Evolutionary conservation across 2,329 filamentous ascomycete genomes (phyloP).

Genomic region (Aspergillus bombycis): DNA sequence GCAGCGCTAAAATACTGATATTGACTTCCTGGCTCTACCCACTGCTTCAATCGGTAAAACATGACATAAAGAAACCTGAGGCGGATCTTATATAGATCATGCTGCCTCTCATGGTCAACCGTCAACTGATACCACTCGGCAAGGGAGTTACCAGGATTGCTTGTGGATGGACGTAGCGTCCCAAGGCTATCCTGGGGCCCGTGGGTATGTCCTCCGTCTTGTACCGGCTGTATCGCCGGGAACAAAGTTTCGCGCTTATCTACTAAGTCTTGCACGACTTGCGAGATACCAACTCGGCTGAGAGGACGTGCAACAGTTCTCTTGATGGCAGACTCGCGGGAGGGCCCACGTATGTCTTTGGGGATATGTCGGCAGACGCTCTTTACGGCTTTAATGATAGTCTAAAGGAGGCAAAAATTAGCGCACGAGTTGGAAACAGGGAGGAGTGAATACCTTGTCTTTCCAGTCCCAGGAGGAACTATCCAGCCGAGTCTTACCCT

Average conservation of each 20-base stretch:
- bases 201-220: neutral
- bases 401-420: neutral
- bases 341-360: neutral
- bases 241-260: slow-evolving; percentile 6
- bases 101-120: slow-evolving; percentile 1
- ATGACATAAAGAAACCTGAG: slow-evolving; percentile 6
- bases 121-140: slow-evolving; percentile 1
- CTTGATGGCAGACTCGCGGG: neutral
- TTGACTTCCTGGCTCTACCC: slow-evolving; percentile 6
- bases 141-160: slow-evolving; percentile 1
- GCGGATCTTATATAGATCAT: slow-evolving; percentile 3
- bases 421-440: neutral
- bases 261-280: slow-evolving; percentile 6
- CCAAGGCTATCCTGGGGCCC: neutral
- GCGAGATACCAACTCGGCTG: neutral
- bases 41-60: slow-evolving; percentile 1
- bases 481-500: neutral
- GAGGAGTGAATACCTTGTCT: slow-evolving; percentile 1
- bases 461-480: slow-evolving; percentile 1
- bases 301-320: neutral
- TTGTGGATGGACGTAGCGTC: neutral
- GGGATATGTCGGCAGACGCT: slow-evolving; percentile 3
- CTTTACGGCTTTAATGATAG: slow-evolving; percentile 5
- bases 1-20: slow-evolving; percentile 3
- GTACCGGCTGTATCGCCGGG: neutral